These are phyloP conservation scores for Candida ortonii DNA, from an alignment of 805 yeast species.

Conservation along the genomic window DNA sequence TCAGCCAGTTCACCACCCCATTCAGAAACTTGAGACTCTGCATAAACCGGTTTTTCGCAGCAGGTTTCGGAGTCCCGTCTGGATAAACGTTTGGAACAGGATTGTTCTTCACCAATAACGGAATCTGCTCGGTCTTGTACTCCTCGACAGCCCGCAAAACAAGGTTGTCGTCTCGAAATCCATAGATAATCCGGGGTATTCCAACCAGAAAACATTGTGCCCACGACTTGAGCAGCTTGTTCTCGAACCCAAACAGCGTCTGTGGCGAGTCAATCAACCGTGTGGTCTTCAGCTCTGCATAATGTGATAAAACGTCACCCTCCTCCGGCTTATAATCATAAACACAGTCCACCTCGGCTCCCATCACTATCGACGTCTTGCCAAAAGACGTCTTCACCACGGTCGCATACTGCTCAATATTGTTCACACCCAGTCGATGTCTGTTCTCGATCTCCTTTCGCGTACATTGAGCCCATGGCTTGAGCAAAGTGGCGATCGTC, in stretches of 20 bases:
- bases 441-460: conserved; percentile 70
- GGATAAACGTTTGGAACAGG: conserved; percentile 27
- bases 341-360: conserved; percentile 91
- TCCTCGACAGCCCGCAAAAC: conserved; percentile 69
- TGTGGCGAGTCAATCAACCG: conserved; percentile 51
- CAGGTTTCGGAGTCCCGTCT: conserved; percentile 22
- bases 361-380: conserved; percentile 59
- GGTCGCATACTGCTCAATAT: conserved; percentile 72
- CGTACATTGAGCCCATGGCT: conserved; percentile 70
- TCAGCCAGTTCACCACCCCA: conserved; percentile 77
- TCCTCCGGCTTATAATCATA: conserved; percentile 68
- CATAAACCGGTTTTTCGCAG: conserved; percentile 61
- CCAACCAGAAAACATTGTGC: conserved; percentile 91
- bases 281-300: conserved; percentile 81
- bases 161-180: conserved; percentile 76
- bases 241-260: conserved; percentile 66
- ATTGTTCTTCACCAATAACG: conserved; percentile 57
- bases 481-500: conserved; percentile 64
- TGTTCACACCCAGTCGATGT: conserved; percentile 55
- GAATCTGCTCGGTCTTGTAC: conserved; percentile 74
- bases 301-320: conserved; percentile 60
- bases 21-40: conserved; percentile 85
- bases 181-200: conserved; percentile 74
- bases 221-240: conserved; percentile 80
- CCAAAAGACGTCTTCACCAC: conserved; percentile 89